Base-by-base conservation (phyloP, 2,329 filamentous ascomycete genomes). In the Ophiostoma tasmaniense region DNA sequence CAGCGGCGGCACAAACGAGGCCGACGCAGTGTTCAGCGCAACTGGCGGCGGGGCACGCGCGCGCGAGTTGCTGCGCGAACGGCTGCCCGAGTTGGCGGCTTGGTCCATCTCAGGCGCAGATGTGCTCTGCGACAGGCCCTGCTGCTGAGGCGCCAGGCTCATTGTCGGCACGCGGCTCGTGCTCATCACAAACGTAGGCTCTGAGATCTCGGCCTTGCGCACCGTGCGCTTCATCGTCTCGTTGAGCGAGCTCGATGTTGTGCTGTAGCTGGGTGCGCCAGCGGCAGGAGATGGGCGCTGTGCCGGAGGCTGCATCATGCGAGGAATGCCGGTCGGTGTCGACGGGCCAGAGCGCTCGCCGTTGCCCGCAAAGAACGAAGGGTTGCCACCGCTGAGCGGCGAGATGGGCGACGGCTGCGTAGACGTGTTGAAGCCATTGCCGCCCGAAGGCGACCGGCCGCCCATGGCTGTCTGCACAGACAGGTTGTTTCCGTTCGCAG, bases 151-250 rank as follows among this genome's bases (percentile, higher is more conserved):
- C 1, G 79, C 79, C 35, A 83, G 75, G 66, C 77, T 77, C 13
- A 80, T 77, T 0, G 80, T 81, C 1, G 80, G 79, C 3, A 82
- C 79, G 3, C 79, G 80, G n/a, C 79, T 80, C 3, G 79, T 81
- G 20, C 81, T 80, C 73, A 78, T 81, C 22, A 83, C 75, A 66
- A 84, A 81, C 0, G 79, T 82, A 3, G 83, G 81, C 68, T 85
- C 84, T 2, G 82, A 83, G 62, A 84, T 83, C 28, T 85, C 83
- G 69, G 78, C 77, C 70, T 80, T 81, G 69, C 78, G 80, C 55
- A 83, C 78, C 22, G 77, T 74, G 11, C 81, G 79, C 72, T 78
- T 82, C 74, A 77, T 77, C 0, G 76, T 74, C 28, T 81, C 79
- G 64, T 79, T 78, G 7, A 80, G 73, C 22, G 74, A 73, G n/a